phyloP scores from a whole-genome alignment of 2,329 filamentous ascomycete species.

The Paracoccidioides brasiliensis region DNA sequence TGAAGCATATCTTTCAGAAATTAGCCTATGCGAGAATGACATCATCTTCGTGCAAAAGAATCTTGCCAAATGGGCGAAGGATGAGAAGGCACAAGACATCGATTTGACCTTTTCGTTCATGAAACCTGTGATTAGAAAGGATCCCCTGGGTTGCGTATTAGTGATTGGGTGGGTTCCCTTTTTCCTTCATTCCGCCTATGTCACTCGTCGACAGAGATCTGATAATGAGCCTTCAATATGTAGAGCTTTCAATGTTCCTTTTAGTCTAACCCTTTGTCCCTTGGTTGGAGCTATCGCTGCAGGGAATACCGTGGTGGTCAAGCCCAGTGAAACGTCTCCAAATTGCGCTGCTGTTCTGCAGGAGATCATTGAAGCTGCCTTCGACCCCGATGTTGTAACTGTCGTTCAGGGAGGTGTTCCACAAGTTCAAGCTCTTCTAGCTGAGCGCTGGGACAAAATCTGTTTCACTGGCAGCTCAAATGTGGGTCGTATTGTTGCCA shows the following conservation, averaged over 20 bases:
- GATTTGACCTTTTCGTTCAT: conserved; percentile 54
- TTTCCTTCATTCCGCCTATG: neutral
- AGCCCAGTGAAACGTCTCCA: conserved; percentile 76
- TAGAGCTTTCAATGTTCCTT: conserved; percentile 82
- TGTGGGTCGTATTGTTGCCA: conserved; percentile 76
- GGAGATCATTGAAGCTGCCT: conserved; percentile 59
- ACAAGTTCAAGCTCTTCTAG: conserved; percentile 68
- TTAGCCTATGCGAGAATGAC: conserved; percentile 68
- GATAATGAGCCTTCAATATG: neutral
- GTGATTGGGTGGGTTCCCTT: conserved; percentile 55
- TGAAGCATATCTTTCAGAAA: conserved; percentile 63
- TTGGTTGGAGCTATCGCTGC: conserved; percentile 82
- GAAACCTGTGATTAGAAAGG: conserved; percentile 66
- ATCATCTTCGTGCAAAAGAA: conserved; percentile 66
- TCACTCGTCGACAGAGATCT: neutral
- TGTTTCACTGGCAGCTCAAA: conserved; percentile 76
- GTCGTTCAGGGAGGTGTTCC: conserved; percentile 69
- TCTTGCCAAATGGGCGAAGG: conserved; percentile 67
- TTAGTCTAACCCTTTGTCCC: conserved; percentile 66
- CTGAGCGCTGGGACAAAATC: conserved; percentile 94
- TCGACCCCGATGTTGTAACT: conserved; percentile 65
- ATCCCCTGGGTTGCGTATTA: conserved; percentile 70
- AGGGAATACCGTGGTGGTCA: conserved; percentile 78
- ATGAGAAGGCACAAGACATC: conserved; percentile 62
- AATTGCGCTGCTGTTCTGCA: conserved; percentile 64